Evolutionary conservation across 2,329 filamentous ascomycete species (phyloP), one percentile per base, ranked within the genome.

Genomic region (Diaporthe citriasiana): DNA sequence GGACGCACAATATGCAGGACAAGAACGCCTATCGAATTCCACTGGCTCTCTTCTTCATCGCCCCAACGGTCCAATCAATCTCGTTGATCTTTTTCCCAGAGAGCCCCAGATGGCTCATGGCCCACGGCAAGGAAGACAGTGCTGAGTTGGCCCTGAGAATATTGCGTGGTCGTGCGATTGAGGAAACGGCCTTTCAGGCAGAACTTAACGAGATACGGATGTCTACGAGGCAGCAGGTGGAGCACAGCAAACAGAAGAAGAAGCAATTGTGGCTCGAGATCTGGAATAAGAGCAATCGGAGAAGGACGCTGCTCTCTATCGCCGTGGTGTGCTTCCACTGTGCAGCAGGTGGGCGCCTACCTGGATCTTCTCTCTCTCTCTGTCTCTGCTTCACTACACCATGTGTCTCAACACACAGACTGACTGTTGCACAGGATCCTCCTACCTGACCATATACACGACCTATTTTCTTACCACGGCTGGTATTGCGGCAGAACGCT

Each of bases 41-140:
- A 0, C 76, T 82, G 8, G 80, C 80, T 1, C 55, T 82, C 33
- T 81, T 82, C 70, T 83, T 81, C 73, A 75, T 77, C 19, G 80
- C 81, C 30, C 78, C 82, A 10, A 78, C 80, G 1, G 75, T 82
- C n/a, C 80, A 81, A 71, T 77, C 79, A 1, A 72, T 81, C 4
- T 78, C 80, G 4, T 76, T 84, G 27, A 78, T 79, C 56, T 82
- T 81, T 74, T 80, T 84, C 35, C 83, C 83, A 0, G 83, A 84
- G 71, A 83, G 81, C 40, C 83, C 83, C 0, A 79, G 83, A 17
- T 84, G 83, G 83, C 80, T 84, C 19, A 81, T 82, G 76, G 80
- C 81, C 10, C 80, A 83, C 56, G 81, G 81, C n/a, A 79, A 77
- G 2, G 79, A 82, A 25, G 78, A 79, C 1, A 80, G 80, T 10